Base-by-base conservation (phyloP, 805 yeast species). In the Wickerhamiella alocasiicola region DNA sequence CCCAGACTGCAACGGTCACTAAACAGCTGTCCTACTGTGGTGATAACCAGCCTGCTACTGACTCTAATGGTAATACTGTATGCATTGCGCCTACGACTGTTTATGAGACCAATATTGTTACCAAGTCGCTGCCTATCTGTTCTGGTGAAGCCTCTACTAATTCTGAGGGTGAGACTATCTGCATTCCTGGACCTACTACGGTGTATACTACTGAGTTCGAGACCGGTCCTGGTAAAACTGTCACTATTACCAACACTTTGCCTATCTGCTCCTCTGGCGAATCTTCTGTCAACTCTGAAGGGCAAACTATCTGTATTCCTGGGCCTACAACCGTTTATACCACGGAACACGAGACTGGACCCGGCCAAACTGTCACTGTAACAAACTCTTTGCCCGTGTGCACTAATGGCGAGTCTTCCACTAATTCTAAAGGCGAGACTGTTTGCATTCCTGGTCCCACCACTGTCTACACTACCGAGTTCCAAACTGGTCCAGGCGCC, bases 11-110 rank as follows among this genome's bases (percentile, higher is more conserved):
- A 13, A 44, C 48, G 16, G 32, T 42, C 13, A 49, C 43, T 25
- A 45, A 49, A 7, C 35, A 45, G 17, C 52, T 50, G 2, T 46
- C 52, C 32, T n/a, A 15, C 5, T 35, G 39, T 12, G 25, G 31
- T 16, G 20, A 35, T 7, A 25, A 13, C 19, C 20, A 35, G 23
- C 12, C 13, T 9, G 12, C 38, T 15, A 34, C 38, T 17, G 25
- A 34, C 27, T 18, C 24, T 21, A 25, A 34, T 17, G 38, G 38
- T 5, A 16, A 13, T 9, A 18, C 26, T 17, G 17, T 16, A 4
- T 34, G 38, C 25, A 34, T 25, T 13, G 25, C n/a, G 26, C 39
- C 39, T 17, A 26, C 39, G 9, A 34, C 38, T 25, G 23, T 34
- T 13, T 16, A 18, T 13, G 23, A 26, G 12, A 32, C 36, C 5